These are phyloP conservation scores for Hortiboletus campestris DNA, from an alignment of 768 basidiomycete species.

Conservation along the genomic window DNA sequence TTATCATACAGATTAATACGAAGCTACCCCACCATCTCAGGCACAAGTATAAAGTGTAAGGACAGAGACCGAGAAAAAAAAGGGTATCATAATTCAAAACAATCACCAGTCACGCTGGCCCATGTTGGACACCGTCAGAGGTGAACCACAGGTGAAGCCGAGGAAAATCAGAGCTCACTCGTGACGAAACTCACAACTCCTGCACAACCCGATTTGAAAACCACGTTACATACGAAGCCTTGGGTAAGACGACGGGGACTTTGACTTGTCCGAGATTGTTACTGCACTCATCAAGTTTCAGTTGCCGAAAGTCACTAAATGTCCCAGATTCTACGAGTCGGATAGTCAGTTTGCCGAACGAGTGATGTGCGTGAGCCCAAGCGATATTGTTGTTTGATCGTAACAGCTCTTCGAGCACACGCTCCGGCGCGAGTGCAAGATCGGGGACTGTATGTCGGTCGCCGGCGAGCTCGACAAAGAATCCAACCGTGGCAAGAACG, in stretches of 20 bases:
- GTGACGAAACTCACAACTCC: slow-evolving; percentile 6
- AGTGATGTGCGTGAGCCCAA: too few relatives aligned
- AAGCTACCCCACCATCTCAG: too few relatives aligned
- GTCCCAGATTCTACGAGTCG: slow-evolving; percentile 21
- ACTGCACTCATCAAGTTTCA: slow-evolving; percentile 12
- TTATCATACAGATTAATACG: too few relatives aligned
- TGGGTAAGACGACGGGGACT: slow-evolving; percentile 20
- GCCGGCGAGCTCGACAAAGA: slow-evolving; percentile 16
- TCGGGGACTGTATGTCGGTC: not conserved
- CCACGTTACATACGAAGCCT: not conserved
- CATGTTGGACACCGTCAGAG: not conserved
- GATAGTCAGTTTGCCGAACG: slow-evolving; percentile 19
- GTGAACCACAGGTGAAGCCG: not conserved
- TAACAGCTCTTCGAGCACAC: slow-evolving; percentile 9
- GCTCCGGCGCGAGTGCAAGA: not conserved
- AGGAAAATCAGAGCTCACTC: not conserved
- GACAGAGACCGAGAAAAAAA: too few relatives aligned
- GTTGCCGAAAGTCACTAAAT: slow-evolving; percentile 20
- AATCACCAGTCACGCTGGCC: not conserved
- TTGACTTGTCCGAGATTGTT: slow-evolving; percentile 15
- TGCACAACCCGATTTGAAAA: slow-evolving; percentile 6
- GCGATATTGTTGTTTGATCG: not conserved
- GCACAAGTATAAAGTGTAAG: too few relatives aligned
- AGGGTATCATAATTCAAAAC: not conserved
- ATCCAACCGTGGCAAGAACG: slow-evolving; percentile 8